These are phyloP conservation scores for Alternaria sp. DNA, from an alignment of 2,329 filamentous ascomycete genomes.

Conservation along the genomic window DNA sequence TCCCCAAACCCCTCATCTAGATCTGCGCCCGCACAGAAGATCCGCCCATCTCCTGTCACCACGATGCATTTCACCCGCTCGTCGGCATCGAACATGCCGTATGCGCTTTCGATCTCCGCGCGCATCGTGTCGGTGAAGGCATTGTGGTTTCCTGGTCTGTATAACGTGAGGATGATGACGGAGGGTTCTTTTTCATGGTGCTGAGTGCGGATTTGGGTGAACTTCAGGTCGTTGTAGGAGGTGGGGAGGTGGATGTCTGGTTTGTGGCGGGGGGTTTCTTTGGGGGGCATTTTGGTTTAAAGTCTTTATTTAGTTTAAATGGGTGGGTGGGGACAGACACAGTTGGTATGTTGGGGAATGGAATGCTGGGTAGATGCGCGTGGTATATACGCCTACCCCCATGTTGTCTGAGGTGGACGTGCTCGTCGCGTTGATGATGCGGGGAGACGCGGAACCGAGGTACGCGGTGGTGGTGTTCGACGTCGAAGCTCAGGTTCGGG, in stretches of 20 bases:
- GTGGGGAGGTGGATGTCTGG: constrained; percentile 39
- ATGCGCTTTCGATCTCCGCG: constrained; percentile 63
- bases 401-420: neutral
- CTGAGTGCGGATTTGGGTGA: constrained; percentile 50
- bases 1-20: constrained; percentile 59
- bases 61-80: constrained; percentile 62
- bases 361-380: neutral
- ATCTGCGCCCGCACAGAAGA: constrained; percentile 65
- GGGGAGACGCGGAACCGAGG: constrained; percentile 14
- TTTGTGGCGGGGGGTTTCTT: constrained; percentile 24
- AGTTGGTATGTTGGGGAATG: neutral
- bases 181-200: constrained; percentile 55
- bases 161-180: constrained; percentile 67
- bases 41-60: constrained; percentile 59
- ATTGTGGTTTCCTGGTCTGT: constrained; percentile 71
- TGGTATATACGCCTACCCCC: neutral
- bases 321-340: neutral
- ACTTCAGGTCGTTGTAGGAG: constrained; percentile 51
- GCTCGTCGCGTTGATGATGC: constrained; percentile 1
- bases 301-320: neutral
- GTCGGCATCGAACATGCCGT: constrained; percentile 60
- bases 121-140: constrained; percentile 72
- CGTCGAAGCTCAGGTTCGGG: neutral
- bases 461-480: neutral
- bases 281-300: neutral